Evolutionary conservation across 2,329 filamentous ascomycete species (phyloP).

Genomic region (Metarhizium robertsii): DNA sequence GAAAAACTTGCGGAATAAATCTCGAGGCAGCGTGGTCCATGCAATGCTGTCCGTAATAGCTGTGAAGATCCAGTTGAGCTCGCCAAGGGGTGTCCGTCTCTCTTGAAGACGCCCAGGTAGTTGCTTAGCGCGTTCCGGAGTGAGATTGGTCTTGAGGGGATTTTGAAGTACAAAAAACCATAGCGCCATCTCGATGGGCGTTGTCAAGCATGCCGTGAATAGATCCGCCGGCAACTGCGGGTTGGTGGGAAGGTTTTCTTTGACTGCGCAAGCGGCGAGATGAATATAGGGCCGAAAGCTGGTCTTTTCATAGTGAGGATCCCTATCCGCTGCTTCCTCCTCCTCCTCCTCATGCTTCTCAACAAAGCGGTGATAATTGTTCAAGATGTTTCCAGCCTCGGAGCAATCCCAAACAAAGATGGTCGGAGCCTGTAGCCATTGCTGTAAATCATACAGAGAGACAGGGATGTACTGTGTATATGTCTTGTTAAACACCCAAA

Average conservation of each 20-base stretch:
- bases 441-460: conserved; percentile 87
- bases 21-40: conserved; percentile 87
- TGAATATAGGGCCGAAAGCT: conserved; percentile 67
- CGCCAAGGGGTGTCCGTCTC: conserved; percentile 83
- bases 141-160: conserved; percentile 58
- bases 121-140: conserved; percentile 74
- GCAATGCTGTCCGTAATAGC: conserved; percentile 98
- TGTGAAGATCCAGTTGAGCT: conserved; percentile 99
- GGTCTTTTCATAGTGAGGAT: conserved; percentile 77
- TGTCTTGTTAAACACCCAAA: conserved; percentile 99
- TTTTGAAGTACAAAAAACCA: conserved; percentile 96
- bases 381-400: conserved; percentile 89
- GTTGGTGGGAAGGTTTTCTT: conserved; percentile 91
- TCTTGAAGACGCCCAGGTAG: conserved; percentile 90
- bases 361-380: conserved; percentile 88
- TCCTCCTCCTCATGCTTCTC: conserved; percentile 93
- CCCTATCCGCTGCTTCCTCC: conserved; percentile 61
- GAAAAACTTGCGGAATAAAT: conserved; percentile 94
- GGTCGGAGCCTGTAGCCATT: conserved; percentile 90
- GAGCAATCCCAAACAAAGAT: conserved; percentile 98
- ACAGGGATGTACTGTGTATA: conserved; percentile 99
- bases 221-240: conserved; percentile 87
- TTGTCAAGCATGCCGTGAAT: conserved; percentile 92
- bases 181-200: conserved; percentile 93
- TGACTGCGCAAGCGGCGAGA: conserved; percentile 80